Evolutionary conservation across 352 stramenopile species (phyloP), one percentile per base, ranked within the genome.

Genomic region (Pelagophyceae sp.): DNA sequence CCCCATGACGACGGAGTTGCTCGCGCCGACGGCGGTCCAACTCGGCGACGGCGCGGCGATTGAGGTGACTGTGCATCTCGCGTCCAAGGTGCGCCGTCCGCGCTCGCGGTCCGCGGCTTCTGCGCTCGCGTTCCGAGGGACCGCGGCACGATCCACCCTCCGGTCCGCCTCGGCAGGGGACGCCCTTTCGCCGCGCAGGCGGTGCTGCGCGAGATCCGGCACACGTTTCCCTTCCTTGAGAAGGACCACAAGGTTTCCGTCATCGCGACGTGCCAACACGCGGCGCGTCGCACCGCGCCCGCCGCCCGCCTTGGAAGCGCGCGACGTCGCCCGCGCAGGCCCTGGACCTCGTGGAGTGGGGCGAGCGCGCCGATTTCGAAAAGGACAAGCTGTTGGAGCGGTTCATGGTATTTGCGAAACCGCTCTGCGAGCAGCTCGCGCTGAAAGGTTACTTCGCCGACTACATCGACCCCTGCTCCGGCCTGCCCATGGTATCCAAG

Each of bases 401-500:
- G n/a, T 98, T 98, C 80, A 86, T 96, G 38, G 87, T 85, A 35
- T 97, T 97, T 81, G 93, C 92, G 38, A 86, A 93, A 72, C 82
- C 89, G 50, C 82, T 98, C 29, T 92, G 87, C 72, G 81, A 92
- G 19, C 81, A 85, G 71, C 81, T 98, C 32, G 83, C 89, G 58
- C 83, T 82, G 32, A 84, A 83, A 40, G 87, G 91, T 25, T 96
- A 90, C 83, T 98, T 93, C 93, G 93, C 93, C 25, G 95, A 98
- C 85, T 98, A 94, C 82, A 98, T 98, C 82, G 95, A 98, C 87
- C 95, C 95, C 32, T 98, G 95, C 84, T 97, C 91, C 15, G 95
- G 95, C 0, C 85, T 98, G 65, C 94, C 95, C 83, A 97, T 98
- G 93, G 84, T 96, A 61, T 94, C 91, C 61, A 81, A 91, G 51